A percentile compares a stretch with the other conserved stretches of the same genome.
phyloP scores from a whole-genome alignment of 495 filamentous ascomycete genomes.

The Talaromyces stipitatus region DNA sequence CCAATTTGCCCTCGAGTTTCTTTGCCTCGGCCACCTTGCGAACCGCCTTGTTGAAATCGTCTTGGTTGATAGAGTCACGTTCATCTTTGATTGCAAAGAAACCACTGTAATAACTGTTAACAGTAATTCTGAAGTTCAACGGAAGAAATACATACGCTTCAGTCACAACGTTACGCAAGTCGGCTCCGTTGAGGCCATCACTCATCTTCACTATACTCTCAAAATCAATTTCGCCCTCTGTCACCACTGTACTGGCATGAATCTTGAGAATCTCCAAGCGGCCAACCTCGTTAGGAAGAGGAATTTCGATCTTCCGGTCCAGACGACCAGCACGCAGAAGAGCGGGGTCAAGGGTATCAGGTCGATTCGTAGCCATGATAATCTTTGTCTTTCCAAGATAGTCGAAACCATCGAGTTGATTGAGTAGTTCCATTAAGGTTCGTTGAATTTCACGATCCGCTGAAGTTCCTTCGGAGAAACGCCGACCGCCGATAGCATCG shows the following conservation, averaged over 20 bases:
- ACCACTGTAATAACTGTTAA: conserved; percentile 48
- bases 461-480: conserved; percentile 97
- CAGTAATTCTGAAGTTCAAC: neutral
- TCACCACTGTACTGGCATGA: conserved; percentile 75
- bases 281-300: conserved; percentile 97
- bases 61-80: conserved; percentile 89
- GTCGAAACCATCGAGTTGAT: conserved; percentile 98
- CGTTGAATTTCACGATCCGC: conserved; percentile 98
- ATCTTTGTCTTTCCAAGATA: conserved; percentile 99
- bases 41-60: conserved; percentile 98
- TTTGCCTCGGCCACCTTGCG: conserved; percentile 94
- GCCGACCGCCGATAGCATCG: conserved; percentile 93
- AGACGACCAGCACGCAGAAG: conserved; percentile 88
- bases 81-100: conserved; percentile 97
- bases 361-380: conserved; percentile 99
- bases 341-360: conserved; percentile 94
- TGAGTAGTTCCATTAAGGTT: conserved; percentile 97
- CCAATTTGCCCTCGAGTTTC: conserved; percentile 95
- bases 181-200: conserved; percentile 93
- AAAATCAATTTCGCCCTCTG: conserved; percentile 96
- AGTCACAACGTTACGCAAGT: conserved; percentile 95
- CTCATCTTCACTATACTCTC: conserved; percentile 99
- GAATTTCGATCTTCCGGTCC: conserved; percentile 98
- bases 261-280: conserved; percentile 98
- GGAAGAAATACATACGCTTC: conserved; percentile 71